Evolutionary conservation across 768 basidiomycete genomes (phyloP).

Genomic region (Agrocybe chaxingu): DNA sequence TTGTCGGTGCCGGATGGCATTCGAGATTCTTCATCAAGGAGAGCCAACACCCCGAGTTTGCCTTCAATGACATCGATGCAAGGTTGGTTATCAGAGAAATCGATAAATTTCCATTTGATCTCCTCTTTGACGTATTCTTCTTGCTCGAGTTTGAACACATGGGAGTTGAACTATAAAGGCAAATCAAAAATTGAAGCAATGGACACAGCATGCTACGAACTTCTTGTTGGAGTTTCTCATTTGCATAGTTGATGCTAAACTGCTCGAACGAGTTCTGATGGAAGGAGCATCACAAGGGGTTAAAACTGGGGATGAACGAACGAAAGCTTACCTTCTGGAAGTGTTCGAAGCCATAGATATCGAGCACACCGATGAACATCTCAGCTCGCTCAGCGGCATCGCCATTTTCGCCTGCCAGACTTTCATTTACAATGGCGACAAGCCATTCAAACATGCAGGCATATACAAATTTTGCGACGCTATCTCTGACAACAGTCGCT

Average conservation of each 20-base stretch:
- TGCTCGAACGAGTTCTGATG: conserved; percentile 88
- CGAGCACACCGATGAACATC: conserved; percentile 98
- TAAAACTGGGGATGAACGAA: background rate
- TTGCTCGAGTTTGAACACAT: conserved; percentile 98
- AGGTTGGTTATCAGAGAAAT: conserved; percentile 98
- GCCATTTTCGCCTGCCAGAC: conserved; percentile 91
- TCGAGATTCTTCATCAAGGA: conserved; percentile 97
- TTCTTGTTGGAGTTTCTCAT: conserved; percentile 97
- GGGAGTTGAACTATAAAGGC: conserved; percentile 83
- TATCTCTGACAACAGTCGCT: conserved; percentile 92
- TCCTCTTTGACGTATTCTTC: conserved; percentile 98
- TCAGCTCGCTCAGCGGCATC: conserved; percentile 87
- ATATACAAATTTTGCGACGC: conserved; percentile 98
- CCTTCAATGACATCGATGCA: conserved; percentile 99
- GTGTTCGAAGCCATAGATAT: conserved; percentile 97
- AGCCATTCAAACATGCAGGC: conserved; percentile 99
- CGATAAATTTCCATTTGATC: conserved; percentile 99
- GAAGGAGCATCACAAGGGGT: conserved; percentile 2
- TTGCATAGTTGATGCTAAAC: conserved; percentile 99
- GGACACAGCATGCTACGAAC: conserved; percentile 35
- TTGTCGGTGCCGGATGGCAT: conserved; percentile 89
- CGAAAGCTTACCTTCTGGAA: conserved; percentile 77
- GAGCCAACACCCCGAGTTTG: conserved; percentile 89
- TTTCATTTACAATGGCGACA: conserved; percentile 96
- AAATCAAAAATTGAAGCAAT: conserved; percentile 6